These are phyloP conservation scores for Setaria viridis DNA, from an alignment of 202 grass and related monocot genomes.

Conservation along the genomic window DNA sequence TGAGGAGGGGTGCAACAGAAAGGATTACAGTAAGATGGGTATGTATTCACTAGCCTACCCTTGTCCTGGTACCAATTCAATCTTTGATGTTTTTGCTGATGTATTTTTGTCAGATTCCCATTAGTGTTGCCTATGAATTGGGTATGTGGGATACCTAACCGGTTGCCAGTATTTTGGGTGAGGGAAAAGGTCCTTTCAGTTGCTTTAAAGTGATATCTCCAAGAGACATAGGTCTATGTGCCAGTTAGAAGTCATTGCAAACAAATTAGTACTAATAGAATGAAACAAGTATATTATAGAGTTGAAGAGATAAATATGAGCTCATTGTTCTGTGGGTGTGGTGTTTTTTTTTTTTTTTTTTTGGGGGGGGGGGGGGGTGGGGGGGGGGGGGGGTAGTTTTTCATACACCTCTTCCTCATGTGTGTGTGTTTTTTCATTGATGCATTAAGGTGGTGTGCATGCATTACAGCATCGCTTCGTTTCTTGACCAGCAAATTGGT, in stretches of 20 bases:
- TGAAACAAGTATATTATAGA: slow-evolving; percentile 1
- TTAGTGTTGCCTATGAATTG: neutral
- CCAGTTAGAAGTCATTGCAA: neutral
- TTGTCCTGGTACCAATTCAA: neutral
- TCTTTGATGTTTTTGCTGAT: neutral
- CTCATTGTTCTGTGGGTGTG: neutral
- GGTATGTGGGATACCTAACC: neutral
- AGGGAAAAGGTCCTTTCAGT: slow-evolving; percentile 1
- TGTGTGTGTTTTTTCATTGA: neutral
- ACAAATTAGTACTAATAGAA: neutral
- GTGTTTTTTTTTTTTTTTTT: too few species aligned
- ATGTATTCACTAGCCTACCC: slow-evolving; percentile 37
- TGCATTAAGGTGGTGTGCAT: neutral
- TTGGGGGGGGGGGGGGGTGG: too few species aligned
- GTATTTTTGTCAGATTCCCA: neutral
- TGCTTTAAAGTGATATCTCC: neutral
- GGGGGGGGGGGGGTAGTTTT: neutral
- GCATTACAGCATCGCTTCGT: neutral
- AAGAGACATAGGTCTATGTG: neutral
- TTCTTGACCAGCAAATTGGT: neutral
- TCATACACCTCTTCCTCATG: neutral
- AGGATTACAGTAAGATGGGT: slow-evolving; percentile 96
- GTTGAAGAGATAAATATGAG: slow-evolving; percentile 7
- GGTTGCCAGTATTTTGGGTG: too few species aligned
- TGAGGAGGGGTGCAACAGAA: slow-evolving; percentile 56